phyloP scores from a whole-genome alignment of 2,329 filamentous ascomycete genomes.

The Colletotrichum acutatum region DNA sequence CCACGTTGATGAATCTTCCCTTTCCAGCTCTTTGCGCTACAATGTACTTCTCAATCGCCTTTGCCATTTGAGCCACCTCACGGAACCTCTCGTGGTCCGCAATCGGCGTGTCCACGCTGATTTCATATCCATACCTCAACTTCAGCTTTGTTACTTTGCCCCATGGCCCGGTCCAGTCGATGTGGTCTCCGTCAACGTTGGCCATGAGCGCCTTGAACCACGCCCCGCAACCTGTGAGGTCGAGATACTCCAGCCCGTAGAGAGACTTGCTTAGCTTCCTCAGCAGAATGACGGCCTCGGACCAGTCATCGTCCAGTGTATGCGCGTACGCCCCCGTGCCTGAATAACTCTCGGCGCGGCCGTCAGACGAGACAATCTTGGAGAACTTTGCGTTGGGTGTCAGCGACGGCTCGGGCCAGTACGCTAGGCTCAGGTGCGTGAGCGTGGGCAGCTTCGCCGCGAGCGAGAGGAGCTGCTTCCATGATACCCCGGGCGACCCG shows the following conservation, averaged over 20 bases:
- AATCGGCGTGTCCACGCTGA: slow-evolving; percentile 46
- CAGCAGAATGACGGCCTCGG: slow-evolving; percentile 66
- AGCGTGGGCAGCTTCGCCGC: slow-evolving; percentile 62
- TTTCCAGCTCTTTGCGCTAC: slow-evolving; percentile 56
- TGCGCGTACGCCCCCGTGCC: slow-evolving; percentile 69
- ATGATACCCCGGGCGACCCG: slow-evolving; percentile 55
- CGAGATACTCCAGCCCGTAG: slow-evolving; percentile 70
- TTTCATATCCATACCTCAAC: slow-evolving; percentile 56
- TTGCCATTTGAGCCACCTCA: slow-evolving; percentile 51
- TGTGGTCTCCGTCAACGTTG: slow-evolving; percentile 54
- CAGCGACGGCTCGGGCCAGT: slow-evolving; percentile 70
- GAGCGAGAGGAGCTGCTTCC: slow-evolving; percentile 68
- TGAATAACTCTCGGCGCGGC: slow-evolving; percentile 59
- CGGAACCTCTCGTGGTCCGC: slow-evolving; percentile 47
- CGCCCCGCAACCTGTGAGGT: slow-evolving; percentile 67
- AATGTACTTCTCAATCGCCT: slow-evolving; percentile 60
- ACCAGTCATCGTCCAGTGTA: slow-evolving; percentile 67
- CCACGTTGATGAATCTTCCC: slow-evolving; percentile 61
- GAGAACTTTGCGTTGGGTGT: slow-evolving; percentile 64
- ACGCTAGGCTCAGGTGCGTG: slow-evolving; percentile 70
- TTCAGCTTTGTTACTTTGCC: slow-evolving; percentile 60
- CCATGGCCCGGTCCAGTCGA: slow-evolving; percentile 67
- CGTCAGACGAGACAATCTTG: slow-evolving; percentile 57
- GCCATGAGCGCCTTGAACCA: slow-evolving; percentile 64
- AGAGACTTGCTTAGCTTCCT: slow-evolving; percentile 63